Percentiles rank a stretch among this genome's conserved stretches.
Conservation (phyloP, 2,329 filamentous ascomycete genomes). For the Diplodia mutila region DNA sequence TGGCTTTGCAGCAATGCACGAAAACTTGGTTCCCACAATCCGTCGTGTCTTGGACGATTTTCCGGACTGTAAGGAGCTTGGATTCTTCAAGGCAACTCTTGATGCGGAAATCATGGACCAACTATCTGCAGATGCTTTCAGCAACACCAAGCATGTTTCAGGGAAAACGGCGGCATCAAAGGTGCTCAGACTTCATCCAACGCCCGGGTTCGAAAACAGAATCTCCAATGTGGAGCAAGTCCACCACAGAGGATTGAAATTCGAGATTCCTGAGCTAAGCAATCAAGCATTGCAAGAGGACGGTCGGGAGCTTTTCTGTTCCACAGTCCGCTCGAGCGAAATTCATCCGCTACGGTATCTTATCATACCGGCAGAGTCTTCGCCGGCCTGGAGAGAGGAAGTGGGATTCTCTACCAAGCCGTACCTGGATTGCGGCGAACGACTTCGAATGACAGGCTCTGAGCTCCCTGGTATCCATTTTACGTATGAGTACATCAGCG, state of each 20-base stretch:
- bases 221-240: too few species aligned
- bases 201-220: not conserved
- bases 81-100: not conserved
- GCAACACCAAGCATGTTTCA: not conserved
- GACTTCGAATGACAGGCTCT: slow-evolving; percentile 1
- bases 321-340: not conserved
- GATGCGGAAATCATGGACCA: not conserved
- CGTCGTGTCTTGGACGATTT: not conserved
- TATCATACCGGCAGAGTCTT: not conserved
- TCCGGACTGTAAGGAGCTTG: not conserved
- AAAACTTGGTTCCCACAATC: not conserved
- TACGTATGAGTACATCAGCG: slow-evolving; percentile 28
- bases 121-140: not conserved
- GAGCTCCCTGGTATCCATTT: slow-evolving; percentile 26
- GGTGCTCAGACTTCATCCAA: not conserved
- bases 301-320: not conserved
- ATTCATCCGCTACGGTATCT: not conserved
- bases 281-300: not conserved
- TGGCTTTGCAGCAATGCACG: too few species aligned
- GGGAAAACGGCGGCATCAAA: not conserved
- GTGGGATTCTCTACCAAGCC: not conserved
- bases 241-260: not conserved
- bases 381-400: not conserved
- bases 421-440: not conserved
- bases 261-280: not conserved